These are phyloP conservation scores for Rubus parviflorus DNA, from an alignment of 306 rosid species.

Conservation along the genomic window DNA sequence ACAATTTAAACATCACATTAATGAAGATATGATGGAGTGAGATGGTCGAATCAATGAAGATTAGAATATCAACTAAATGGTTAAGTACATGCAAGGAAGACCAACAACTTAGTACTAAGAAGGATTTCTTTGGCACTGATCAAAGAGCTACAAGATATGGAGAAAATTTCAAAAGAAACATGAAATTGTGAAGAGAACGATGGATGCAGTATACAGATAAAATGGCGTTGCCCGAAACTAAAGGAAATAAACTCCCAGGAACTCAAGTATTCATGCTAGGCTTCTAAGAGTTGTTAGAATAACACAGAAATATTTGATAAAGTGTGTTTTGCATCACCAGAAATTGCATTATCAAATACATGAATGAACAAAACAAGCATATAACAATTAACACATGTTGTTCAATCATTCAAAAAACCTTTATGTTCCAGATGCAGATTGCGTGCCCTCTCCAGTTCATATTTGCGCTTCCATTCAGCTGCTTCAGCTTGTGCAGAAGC, in stretches of 20 bases:
- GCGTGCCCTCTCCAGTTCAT: slow-evolving; percentile 72
- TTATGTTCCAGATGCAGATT: slow-evolving; percentile 57
- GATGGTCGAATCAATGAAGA: not conserved
- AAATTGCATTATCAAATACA: not conserved
- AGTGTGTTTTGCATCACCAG: slow-evolving; percentile 3
- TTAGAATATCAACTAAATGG: not conserved
- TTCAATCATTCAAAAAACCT: slow-evolving; percentile 48
- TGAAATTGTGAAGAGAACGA: not conserved
- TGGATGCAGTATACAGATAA: not conserved
- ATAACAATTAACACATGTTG: slow-evolving; percentile 6
- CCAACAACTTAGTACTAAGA: not conserved
- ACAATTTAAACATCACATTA: not conserved
- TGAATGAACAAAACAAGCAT: slow-evolving; percentile 14
- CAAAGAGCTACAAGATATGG: not conserved
- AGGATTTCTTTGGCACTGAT: not conserved
- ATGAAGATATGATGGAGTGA: not conserved
- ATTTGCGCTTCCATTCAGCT: slow-evolving; percentile 95
- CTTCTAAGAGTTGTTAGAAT: not conserved
- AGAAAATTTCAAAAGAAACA: not conserved
- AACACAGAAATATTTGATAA: not conserved
- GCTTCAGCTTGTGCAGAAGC: slow-evolving; percentile 97
- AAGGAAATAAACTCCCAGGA: not conserved
- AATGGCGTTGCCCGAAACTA: not conserved
- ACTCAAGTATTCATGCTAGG: not conserved
- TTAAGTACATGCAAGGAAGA: not conserved